phyloP scores from a whole-genome alignment of 2,329 filamentous ascomycete genomes.

The Verticillium alfalfae region DNA sequence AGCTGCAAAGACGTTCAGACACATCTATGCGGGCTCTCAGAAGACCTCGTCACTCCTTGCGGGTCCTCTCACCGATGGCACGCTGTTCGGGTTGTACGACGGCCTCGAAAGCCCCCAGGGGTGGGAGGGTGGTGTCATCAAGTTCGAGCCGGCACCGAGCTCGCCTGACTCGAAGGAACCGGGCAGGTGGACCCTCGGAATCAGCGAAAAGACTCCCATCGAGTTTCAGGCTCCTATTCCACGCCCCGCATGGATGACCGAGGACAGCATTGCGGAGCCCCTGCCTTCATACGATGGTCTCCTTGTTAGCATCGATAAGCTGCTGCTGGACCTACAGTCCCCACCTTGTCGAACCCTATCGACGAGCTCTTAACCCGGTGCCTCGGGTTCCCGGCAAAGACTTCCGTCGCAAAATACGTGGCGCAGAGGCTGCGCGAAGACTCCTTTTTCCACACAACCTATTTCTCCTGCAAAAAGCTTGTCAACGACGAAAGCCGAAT shows the following conservation, averaged over 20 bases:
- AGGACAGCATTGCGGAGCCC: constrained; percentile 43
- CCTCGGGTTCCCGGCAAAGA: constrained; percentile 92
- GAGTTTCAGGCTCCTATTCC: constrained; percentile 73
- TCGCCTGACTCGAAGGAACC: not conserved
- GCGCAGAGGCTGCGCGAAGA: constrained; percentile 68
- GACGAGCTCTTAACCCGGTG: constrained; percentile 86
- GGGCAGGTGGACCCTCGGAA: constrained; percentile 65
- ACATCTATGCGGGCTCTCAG: constrained; percentile 58
- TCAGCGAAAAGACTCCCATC: constrained; percentile 67
- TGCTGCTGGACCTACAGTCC: constrained; percentile 68
- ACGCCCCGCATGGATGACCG: constrained; percentile 51
- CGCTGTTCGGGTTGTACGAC: constrained; percentile 60
- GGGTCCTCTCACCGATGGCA: constrained; percentile 85
- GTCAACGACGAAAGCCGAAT: constrained; percentile 89
- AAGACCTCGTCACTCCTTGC: constrained; percentile 50
- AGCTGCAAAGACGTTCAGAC: constrained; percentile 63
- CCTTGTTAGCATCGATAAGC: constrained; percentile 78
- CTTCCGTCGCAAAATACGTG: constrained; percentile 69
- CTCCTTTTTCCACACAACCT: constrained; percentile 74
- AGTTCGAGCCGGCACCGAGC: constrained; percentile 59
- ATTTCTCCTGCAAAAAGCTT: constrained; percentile 80
- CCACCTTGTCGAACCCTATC: constrained; percentile 80
- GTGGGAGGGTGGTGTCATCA: constrained; percentile 81
- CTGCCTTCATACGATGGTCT: constrained; percentile 50
- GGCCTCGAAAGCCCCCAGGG: constrained; percentile 49